A percentile compares a stretch with the other conserved stretches of the same genome.
phyloP scores from a whole-genome alignment of 1,284 basidiomycete genomes.

The Ceratobasidium sp. region DNA sequence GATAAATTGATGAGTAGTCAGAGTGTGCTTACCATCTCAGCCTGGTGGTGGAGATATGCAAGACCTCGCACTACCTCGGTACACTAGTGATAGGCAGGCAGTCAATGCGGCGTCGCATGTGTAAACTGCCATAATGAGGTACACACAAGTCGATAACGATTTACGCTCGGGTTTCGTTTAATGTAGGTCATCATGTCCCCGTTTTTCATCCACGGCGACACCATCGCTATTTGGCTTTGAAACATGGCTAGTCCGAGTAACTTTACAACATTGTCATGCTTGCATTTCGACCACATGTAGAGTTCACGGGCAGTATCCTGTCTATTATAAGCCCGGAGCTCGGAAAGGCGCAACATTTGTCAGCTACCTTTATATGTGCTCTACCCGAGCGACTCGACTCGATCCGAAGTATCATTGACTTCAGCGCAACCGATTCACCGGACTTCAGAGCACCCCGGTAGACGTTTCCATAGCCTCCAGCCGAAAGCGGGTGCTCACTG shows the following conservation, averaged over 20 bases:
- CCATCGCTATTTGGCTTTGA: too few relatives aligned
- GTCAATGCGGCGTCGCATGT: too few relatives aligned
- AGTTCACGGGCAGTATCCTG: slow-evolving; percentile 7
- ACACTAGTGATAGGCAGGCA: background rate
- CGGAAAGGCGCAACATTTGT: too few relatives aligned
- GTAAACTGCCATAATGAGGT: too few relatives aligned
- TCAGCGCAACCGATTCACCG: background rate
- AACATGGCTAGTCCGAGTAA: background rate
- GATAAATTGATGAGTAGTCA: too few relatives aligned
- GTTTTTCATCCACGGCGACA: too few relatives aligned
- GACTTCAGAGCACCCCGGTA: background rate
- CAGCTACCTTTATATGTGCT: background rate
- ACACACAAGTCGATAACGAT: slow-evolving; percentile 5
- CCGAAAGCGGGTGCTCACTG: background rate
- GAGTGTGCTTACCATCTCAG: background rate
- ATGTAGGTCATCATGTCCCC: background rate
- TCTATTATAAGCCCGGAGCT: too few relatives aligned
- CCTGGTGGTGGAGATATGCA: background rate
- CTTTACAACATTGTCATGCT: background rate
- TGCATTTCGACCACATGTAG: slow-evolving; percentile 8
- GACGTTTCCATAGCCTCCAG: background rate
- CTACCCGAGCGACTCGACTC: background rate
- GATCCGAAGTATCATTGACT: background rate
- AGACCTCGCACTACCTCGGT: background rate
- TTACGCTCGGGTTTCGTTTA: background rate